Conservation (phyloP, 805 yeast genomes). For the Barnettozyma siamensis region DNA sequence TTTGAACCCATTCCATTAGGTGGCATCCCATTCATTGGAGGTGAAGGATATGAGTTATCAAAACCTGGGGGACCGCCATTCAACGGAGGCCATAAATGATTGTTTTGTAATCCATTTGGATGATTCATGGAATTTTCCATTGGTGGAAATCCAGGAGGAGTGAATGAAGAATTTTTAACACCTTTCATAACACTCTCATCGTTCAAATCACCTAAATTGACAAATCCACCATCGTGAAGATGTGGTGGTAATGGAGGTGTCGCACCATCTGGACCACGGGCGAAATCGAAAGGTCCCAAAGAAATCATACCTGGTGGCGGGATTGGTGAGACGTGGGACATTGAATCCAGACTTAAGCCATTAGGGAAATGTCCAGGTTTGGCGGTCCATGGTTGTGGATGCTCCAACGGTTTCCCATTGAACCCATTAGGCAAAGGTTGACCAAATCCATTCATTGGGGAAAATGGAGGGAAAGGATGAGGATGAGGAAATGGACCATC, state of each 20-base stretch:
- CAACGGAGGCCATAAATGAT: conserved; percentile 23
- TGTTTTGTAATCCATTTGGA: conserved; percentile 16
- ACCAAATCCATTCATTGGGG: conserved; percentile 25
- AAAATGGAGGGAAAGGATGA: conserved; percentile 23
- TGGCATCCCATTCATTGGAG: conserved; percentile 5
- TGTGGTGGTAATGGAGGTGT: conserved; percentile 15
- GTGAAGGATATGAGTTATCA: conserved; percentile 9
- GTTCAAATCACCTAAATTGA: conserved; percentile 12
- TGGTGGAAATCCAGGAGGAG: conserved; percentile 8
- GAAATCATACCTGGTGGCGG: conserved; percentile 25
- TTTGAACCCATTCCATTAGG: conserved; percentile 12
- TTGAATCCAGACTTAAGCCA: conserved; percentile 12
- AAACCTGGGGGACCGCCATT: conserved; percentile 18
- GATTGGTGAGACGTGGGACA: conserved; percentile 20
- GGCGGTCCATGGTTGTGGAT: conserved; percentile 20
- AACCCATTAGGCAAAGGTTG: conserved; percentile 22
- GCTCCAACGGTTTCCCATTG: conserved; percentile 13
- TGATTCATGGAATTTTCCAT: conserved; percentile 6
- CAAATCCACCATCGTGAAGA: conserved; percentile 11
- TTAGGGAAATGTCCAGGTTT: conserved; percentile 19
- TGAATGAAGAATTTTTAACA: conserved; percentile 6
- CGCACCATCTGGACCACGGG: conserved; percentile 22
- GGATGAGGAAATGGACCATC: conserved; percentile 13
- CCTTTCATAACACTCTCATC: conserved; percentile 11
- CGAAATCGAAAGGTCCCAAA: conserved; percentile 23